Evolutionary conservation across 352 stramenopile species (phyloP).

Genomic region (Phytopythium aichiense): DNA sequence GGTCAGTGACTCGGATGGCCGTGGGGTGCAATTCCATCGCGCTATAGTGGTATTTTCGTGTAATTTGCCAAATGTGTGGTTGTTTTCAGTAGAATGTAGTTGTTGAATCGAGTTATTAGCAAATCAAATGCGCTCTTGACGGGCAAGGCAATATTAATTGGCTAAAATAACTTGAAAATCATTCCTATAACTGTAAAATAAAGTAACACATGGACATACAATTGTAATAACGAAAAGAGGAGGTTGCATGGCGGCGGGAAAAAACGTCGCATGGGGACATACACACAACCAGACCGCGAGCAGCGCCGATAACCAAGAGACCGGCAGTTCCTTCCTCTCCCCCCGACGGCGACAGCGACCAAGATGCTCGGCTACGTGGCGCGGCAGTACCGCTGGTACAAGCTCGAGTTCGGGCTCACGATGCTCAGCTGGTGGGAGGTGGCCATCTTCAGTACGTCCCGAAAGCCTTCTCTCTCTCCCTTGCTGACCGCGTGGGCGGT

Average conservation of each 20-base stretch:
- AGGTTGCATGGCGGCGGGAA: not conserved
- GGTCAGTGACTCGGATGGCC: too few relatives aligned
- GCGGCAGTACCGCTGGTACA: constrained; percentile 82
- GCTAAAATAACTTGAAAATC: not conserved
- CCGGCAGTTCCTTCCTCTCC: not conserved
- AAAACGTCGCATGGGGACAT: not conserved
- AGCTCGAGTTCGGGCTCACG: constrained; percentile 83
- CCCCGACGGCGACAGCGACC: not conserved
- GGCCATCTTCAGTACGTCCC: constrained; percentile 75
- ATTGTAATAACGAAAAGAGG: not conserved
- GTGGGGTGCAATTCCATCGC: too few relatives aligned
- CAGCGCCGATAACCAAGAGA: not conserved
- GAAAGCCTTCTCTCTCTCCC: not conserved
- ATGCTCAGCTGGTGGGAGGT: constrained; percentile 82
- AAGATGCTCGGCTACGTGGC: constrained; percentile 59
- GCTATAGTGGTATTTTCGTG: too few relatives aligned
- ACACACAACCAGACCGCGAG: not conserved
- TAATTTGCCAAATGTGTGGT: too few relatives aligned
- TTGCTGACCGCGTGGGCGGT: too few relatives aligned
- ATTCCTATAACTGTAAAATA: too few relatives aligned
- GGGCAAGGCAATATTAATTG: not conserved
- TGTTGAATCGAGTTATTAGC: not conserved
- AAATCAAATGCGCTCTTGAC: not conserved
- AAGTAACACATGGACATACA: too few relatives aligned
- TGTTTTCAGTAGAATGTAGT: too few relatives aligned